Evolutionary conservation across 129 eudicot genomes (phyloP).

Genomic region (Solidago caesia): DNA sequence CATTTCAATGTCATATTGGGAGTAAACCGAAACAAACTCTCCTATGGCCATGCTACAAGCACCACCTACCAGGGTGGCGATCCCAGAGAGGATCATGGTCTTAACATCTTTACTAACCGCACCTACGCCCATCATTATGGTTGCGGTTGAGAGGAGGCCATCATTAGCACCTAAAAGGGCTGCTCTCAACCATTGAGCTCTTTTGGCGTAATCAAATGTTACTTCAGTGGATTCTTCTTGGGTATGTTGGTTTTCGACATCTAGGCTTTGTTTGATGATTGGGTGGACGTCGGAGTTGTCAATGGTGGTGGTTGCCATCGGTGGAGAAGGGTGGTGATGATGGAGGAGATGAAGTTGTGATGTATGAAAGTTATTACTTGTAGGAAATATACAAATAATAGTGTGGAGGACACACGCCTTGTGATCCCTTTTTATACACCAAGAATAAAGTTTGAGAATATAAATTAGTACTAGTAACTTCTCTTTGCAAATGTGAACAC

Average conservation of each 20-base stretch:
- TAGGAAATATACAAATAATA: background rate
- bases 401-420: constrained; percentile 40
- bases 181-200: constrained; percentile 68
- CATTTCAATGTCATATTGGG: constrained; percentile 68
- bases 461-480: background rate
- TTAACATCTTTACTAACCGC: constrained; percentile 49
- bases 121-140: constrained; percentile 66
- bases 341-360: constrained; percentile 6
- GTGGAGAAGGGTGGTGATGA: constrained; percentile 13
- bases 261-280: constrained; percentile 18
- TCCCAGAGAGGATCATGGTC: constrained; percentile 63
- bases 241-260: constrained; percentile 36
- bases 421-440: constrained; percentile 29
- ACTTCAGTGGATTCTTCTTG: constrained; percentile 22
- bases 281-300: constrained; percentile 10
- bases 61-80: constrained; percentile 56
- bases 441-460: background rate
- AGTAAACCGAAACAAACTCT: constrained; percentile 68
- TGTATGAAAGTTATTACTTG: background rate
- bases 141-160: constrained; percentile 66
- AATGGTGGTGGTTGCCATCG: constrained; percentile 22
- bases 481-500: constrained; percentile 24
- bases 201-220: constrained; percentile 38
- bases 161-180: constrained; percentile 67
- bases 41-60: constrained; percentile 80